Evolutionary conservation across 106 monocot genomes (phyloP), one percentile per base, ranked within the genome.

Genomic region (Dactylorhiza incarnata): DNA sequence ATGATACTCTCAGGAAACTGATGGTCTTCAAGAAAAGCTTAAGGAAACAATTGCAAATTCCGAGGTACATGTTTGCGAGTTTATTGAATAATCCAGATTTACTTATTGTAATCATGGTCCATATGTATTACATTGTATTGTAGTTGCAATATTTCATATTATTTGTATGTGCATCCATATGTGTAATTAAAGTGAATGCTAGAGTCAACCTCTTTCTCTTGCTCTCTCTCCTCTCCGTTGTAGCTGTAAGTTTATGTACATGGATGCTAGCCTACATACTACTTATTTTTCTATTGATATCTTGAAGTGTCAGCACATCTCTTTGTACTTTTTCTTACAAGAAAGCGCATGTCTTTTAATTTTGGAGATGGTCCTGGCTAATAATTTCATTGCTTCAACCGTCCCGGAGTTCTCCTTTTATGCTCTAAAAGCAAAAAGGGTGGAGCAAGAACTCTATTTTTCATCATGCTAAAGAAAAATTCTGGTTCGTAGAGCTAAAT

Each of bases 1-100:
- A 75, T 82, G 70, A 14, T 81, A 19, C 65, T 49, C 54, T 79
- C 82, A 95, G 94, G 89, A 75, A 53, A 83, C 84, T 70, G 87
- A 87, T 78, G 82, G 72, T 62, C 75, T 95, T 84, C 80, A 85
- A 17, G 77, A 82, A 83, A 80, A 71, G 75, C 50, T 95, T 20
- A 76, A 84, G 74, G 61, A 72, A 73, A 85, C 85, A 50, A 75
- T 88, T 62, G 56, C 37, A 68, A 66, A 50, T 73, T 75, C 73
- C 75, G 89, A 91, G 87, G 94, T 94, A 82, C 48, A 19, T 13
- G 56, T 44, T 73, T 84, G 16, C 29, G 50, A 47, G 51, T 26
- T 54, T 62, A 13, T 45, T 73, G 20, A 73, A 73, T 55, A 19
- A 29, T n/a, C 19, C 58, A 2, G 24, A 70, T 55, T 69, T 68